These are phyloP conservation scores for Sporothrix pseudoabietina DNA, from an alignment of 2,329 filamentous ascomycete genomes.

Conservation along the genomic window DNA sequence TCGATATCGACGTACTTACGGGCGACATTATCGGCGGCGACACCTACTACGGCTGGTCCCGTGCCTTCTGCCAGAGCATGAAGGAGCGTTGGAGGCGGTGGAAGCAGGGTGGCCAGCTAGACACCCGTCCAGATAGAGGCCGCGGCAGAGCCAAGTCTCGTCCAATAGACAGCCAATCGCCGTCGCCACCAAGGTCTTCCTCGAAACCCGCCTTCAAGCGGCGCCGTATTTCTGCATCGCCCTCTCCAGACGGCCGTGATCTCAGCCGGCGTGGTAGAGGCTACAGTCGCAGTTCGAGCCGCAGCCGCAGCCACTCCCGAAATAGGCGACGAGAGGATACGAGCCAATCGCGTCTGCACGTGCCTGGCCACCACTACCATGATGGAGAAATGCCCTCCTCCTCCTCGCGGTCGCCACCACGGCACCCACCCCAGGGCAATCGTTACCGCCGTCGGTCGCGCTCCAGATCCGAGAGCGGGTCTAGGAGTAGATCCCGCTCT, in stretches of 20 bases:
- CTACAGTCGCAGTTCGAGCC: neutral
- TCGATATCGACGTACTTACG: conserved; percentile 66
- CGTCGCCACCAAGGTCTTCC: neutral
- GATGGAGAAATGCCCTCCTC: neutral
- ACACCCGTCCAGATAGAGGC: neutral
- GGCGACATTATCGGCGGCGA: conserved; percentile 66
- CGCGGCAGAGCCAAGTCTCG: neutral
- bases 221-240: conserved; percentile 4
- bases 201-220: conserved; percentile 6
- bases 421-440: neutral
- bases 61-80: conserved; percentile 79
- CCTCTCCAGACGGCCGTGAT: neutral
- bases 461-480: neutral
- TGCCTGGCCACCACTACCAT: neutral
- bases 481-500: neutral
- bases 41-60: conserved; percentile 88
- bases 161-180: neutral
- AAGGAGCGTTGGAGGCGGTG: conserved; percentile 54
- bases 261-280: neutral
- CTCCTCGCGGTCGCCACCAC: neutral
- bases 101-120: conserved; percentile 1
- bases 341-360: neutral
- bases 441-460: neutral
- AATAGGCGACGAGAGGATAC: neutral
- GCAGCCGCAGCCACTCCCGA: conserved; percentile 11